These are phyloP conservation scores for Arthrobotrys entomopaga DNA, from an alignment of 2,329 filamentous ascomycete species.

Conservation along the genomic window DNA sequence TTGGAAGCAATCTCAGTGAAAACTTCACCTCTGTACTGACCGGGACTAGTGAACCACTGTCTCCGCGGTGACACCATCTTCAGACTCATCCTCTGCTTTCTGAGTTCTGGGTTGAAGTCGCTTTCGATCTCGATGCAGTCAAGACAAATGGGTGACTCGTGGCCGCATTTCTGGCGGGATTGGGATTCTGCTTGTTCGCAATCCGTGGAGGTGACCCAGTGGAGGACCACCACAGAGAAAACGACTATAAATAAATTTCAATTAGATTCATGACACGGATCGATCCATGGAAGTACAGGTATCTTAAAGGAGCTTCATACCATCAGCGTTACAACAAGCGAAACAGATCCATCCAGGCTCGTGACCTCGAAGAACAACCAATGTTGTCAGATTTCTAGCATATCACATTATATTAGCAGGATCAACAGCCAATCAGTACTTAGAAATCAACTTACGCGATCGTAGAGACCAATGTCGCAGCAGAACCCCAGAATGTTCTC, in stretches of 20 bases:
- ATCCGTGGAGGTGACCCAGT: slow-evolving; percentile 68
- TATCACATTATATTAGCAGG: slow-evolving; percentile 10
- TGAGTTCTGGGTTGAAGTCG: slow-evolving; percentile 47
- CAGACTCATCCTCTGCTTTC: slow-evolving; percentile 40
- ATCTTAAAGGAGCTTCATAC: slow-evolving; percentile 61
- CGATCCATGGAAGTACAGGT: too few species aligned
- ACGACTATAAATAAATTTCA: slow-evolving; percentile 63
- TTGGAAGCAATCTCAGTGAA: slow-evolving; percentile 52
- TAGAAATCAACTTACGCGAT: slow-evolving; percentile 65
- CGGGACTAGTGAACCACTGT: slow-evolving; percentile 31
- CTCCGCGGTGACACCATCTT: slow-evolving; percentile 2
- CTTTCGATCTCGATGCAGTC: slow-evolving; percentile 50
- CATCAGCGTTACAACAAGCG: slow-evolving; percentile 73
- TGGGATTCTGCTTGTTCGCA: slow-evolving; percentile 27
- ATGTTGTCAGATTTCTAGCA: slow-evolving; percentile 70
- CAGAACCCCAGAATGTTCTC: slow-evolving; percentile 70
- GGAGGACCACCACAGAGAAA: slow-evolving; percentile 70
- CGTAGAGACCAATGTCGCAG: slow-evolving; percentile 69
- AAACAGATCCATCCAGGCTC: slow-evolving; percentile 74
- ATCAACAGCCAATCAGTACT: not conserved
- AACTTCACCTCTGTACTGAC: slow-evolving; percentile 41
- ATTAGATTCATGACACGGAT: too few species aligned
- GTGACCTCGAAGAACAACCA: slow-evolving; percentile 68
- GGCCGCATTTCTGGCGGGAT: not conserved
- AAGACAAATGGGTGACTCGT: slow-evolving; percentile 34